Base-by-base conservation (phyloP, 768 basidiomycete genomes). In the Leccinum barrowsii region DNA sequence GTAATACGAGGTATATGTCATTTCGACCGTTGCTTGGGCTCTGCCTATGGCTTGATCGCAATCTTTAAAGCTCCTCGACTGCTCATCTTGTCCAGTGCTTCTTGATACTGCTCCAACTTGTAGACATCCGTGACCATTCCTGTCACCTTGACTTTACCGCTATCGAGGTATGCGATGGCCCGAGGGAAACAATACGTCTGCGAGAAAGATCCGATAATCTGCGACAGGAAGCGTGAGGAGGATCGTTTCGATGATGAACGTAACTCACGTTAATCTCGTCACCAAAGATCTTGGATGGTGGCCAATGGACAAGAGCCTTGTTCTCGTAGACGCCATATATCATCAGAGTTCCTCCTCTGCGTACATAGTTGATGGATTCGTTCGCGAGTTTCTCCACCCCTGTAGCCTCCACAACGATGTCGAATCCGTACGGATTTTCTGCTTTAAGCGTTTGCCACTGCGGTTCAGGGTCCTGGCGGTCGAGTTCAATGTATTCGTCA, bases 171-270 rank as follows among this genome's bases (percentile, higher is more conserved):
- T 12, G 86, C 89, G 35, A 96, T 85, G 2, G 93, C 92, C 5
- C 93, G 86, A 47, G 92, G 91, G 86, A 96, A 94, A 73, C 92
- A 94, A 75, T 78, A 86, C 1, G 86, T 86, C 63, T 94, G 93
- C 8, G 92, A 89, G 77, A 94, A 94, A 1, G 92, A 94, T 12
- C 92, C 92, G 59, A 94, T 90, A 64, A 94, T 93, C 89, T 91
- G 55, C 37, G 30, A 30, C 54, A 51, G 12, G 0, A 57, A 50
- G 46, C 21, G 22, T 68, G 26, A 62, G 50, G 22, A 62, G 50
- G 3, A 44, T 26, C 6, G 10, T 19, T n/a, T 7, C 5, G 11
- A 11, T 0, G 11, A 52, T 17, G 6, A 19, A 54, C 50, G 19
- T 19, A 22, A 61, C 68, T 4, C 54, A 85, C 83, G 61, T 72